Base-by-base conservation (phyloP, 1,284 basidiomycete species). In the Cutaneotrichosporon mucoides region DNA sequence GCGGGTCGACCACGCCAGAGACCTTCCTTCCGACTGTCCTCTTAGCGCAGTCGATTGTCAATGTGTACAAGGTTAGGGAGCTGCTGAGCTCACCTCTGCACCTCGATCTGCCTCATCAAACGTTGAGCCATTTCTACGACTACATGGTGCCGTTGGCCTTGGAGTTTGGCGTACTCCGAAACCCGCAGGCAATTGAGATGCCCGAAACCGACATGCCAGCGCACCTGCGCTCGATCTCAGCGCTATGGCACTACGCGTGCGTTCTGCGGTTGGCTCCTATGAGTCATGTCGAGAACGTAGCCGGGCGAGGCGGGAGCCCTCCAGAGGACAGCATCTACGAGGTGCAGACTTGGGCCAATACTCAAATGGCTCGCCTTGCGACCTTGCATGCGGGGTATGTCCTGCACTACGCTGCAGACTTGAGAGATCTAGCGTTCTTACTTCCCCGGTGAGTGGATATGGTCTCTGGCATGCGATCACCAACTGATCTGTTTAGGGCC, bases 201-300 rank as follows among this genome's bases (percentile, higher is more conserved):
- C 24, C 24, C 24, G 24, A 24, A 24, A 24, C 24, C 24, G 24
- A 24, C 24, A 24, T 24, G 24, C 24, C 24, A 24, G 24, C 24
- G 4, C 49, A 59, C 36, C 34, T 24, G 2, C 46, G 58, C 11
- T 50, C 43, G 3, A 36, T 59, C 2, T 36, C 53, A 4, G 58
- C 53, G 5, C 58, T 59, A 8, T 59, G 53, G 53, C 58, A 59
- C 53, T 55, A 55, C 36, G 40, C 48, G 1, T 59, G 53, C 33
- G 47, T 34, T 15, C 5, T 51, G 9, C 58, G 58, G 11, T 53
- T 59, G 5, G 16, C 58, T 1, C 58, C 58, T 4, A 51, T 59
- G 42, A 11, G 13, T 12, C 43, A 55, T 6, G 50, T 59, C 12
- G 58, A 48, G 15, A 53, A 59, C 9, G 58, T 37, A 0, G 53